phyloP scores from a whole-genome alignment of 148 eudicot genomes.

The Camellia sinensis region DNA sequence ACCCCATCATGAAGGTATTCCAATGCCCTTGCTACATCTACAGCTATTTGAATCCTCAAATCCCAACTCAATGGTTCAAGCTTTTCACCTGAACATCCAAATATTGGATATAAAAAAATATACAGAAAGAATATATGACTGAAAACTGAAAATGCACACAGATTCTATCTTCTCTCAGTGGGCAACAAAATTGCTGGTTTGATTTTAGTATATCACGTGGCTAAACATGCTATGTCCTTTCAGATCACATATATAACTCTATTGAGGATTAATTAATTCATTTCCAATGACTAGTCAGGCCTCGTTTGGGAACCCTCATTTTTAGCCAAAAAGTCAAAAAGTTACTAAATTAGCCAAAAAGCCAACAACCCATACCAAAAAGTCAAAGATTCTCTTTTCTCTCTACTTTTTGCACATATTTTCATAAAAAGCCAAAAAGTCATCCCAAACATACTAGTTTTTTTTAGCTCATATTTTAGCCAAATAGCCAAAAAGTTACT shows the following conservation, averaged over 20 bases:
- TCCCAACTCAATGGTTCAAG: slow-evolving; percentile 73
- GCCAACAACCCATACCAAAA: too few species aligned
- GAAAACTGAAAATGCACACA: neutral
- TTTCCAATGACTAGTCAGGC: too few species aligned
- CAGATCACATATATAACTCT: neutral
- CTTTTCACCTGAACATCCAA: slow-evolving; percentile 52
- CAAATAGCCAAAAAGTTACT: too few species aligned
- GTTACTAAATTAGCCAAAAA: too few species aligned
- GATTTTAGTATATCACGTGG: neutral
- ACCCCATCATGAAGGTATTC: slow-evolving; percentile 99
- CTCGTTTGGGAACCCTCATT: too few species aligned
- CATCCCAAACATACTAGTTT: too few species aligned
- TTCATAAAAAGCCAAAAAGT: too few species aligned
- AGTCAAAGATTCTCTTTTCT: too few species aligned
- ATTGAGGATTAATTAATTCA: neutral
- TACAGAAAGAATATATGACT: neutral
- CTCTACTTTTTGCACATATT: too few species aligned
- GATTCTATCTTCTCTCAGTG: slow-evolving; percentile 7
- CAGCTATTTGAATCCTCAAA: slow-evolving; percentile 72
- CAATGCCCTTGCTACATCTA: slow-evolving; percentile 90
- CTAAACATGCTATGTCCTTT: neutral
- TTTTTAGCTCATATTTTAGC: too few species aligned
- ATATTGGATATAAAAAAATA: neutral
- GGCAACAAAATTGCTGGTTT: neutral
- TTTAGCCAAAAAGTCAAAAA: too few species aligned